A percentile compares a stretch with the other conserved stretches of the same genome.
phyloP scores from a whole-genome alignment of 352 stramenopile species.

The Pythium myriotylum region DNA sequence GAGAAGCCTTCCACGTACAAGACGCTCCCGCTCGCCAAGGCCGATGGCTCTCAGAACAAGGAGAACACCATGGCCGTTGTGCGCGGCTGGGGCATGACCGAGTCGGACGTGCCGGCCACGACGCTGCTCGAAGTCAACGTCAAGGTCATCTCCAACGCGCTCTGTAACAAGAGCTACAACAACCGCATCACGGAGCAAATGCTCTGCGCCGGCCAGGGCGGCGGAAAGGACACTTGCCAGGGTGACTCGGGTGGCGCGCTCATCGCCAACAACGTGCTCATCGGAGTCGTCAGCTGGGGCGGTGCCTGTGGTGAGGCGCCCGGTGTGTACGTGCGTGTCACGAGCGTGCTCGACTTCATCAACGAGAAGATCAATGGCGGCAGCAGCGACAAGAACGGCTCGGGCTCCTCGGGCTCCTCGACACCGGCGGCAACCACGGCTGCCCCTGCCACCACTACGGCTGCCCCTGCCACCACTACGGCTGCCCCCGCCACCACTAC shows the following conservation, averaged over 20 bases:
- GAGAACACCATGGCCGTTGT: slow-evolving; percentile 56
- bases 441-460: slow-evolving; percentile 14
- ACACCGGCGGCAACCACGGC: slow-evolving; percentile 17
- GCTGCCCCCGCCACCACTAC: background rate
- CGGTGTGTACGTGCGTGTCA: slow-evolving; percentile 61
- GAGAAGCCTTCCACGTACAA: slow-evolving; percentile 38
- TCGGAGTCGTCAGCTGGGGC: slow-evolving; percentile 75
- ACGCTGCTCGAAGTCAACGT: slow-evolving; percentile 61
- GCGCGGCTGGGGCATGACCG: slow-evolving; percentile 61
- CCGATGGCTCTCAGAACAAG: slow-evolving; percentile 53
- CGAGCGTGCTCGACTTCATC: slow-evolving; percentile 57
- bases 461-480: slow-evolving; percentile 8
- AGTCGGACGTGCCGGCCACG: slow-evolving; percentile 39
- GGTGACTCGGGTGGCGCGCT: slow-evolving; percentile 69
- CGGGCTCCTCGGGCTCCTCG: background rate
- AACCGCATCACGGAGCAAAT: slow-evolving; percentile 63
- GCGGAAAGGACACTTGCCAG: slow-evolving; percentile 55
- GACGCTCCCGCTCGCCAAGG: slow-evolving; percentile 37
- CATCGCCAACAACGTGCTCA: slow-evolving; percentile 48
- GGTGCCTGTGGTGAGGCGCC: slow-evolving; percentile 51
- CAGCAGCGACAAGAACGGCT: slow-evolving; percentile 10
- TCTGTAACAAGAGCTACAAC: slow-evolving; percentile 62
- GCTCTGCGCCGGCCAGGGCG: slow-evolving; percentile 55
- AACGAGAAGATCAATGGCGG: slow-evolving; percentile 48
- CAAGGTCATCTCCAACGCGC: slow-evolving; percentile 55